Conservation (phyloP, 345 rosid species). For the Streptanthus diversifolius region DNA sequence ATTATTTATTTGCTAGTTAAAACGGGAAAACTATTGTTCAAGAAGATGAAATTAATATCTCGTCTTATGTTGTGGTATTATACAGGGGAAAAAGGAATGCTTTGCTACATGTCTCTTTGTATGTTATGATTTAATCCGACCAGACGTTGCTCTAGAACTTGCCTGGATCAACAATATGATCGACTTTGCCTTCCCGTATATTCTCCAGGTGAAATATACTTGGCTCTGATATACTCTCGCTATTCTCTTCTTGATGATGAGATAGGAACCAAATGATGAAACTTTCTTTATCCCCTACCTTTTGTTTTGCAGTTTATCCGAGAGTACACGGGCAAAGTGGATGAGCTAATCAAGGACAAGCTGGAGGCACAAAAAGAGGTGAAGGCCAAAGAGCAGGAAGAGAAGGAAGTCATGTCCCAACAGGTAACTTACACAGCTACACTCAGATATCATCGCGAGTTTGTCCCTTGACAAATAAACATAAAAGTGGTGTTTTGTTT, state of each 20-base stretch:
- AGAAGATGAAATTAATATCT: neutral
- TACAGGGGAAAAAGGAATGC: constrained; percentile 89
- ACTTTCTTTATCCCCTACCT: neutral
- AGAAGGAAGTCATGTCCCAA: constrained; percentile 75
- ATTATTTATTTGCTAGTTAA: neutral
- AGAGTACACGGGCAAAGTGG: constrained; percentile 75
- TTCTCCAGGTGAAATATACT: constrained; percentile 53
- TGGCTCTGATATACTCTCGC: neutral
- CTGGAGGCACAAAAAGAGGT: constrained; percentile 62
- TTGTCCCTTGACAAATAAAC: neutral
- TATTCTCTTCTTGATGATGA: neutral
- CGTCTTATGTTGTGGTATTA: constrained; percentile 1
- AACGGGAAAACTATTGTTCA: neutral
- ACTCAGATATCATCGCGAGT: neutral
- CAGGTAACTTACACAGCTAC: constrained; percentile 48
- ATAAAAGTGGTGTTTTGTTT: neutral
- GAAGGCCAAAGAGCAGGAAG: constrained; percentile 69
- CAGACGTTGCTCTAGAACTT: constrained; percentile 81
- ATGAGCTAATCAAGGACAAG: constrained; percentile 76
- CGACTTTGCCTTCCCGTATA: constrained; percentile 86
- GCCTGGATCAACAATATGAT: constrained; percentile 90
- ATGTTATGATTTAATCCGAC: constrained; percentile 77
- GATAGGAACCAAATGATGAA: neutral
- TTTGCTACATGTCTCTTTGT: constrained; percentile 94
- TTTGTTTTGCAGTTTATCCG: constrained; percentile 54